Evolutionary conservation across 176 grass and related monocot genomes (phyloP).

Genomic region (Dactylis glomerata): DNA sequence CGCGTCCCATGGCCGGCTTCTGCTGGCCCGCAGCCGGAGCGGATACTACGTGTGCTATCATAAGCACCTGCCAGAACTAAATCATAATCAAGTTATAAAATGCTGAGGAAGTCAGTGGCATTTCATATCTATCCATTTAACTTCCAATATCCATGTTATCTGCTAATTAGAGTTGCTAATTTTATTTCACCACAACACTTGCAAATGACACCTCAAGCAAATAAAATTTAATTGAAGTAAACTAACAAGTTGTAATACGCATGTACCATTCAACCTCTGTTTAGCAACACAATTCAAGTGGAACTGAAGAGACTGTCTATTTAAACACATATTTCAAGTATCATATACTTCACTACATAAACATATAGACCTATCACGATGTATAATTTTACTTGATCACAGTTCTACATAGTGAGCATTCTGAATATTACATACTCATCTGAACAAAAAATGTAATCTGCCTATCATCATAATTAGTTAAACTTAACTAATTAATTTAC

Average conservation of each 20-base stretch:
- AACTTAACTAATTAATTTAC: too few species aligned
- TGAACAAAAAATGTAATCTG: background rate
- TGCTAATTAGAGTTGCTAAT: too few species aligned
- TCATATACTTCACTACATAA: background rate
- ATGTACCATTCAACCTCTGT: background rate
- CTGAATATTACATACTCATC: background rate
- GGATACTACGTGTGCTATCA: constrained; percentile 24
- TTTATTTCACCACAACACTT: too few species aligned
- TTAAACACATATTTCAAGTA: background rate
- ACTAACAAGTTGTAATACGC: background rate
- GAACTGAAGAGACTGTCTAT: background rate
- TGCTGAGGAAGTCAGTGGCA: background rate
- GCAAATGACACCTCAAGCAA: too few species aligned
- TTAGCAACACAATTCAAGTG: background rate
- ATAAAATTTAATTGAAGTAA: background rate
- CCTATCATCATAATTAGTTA: background rate
- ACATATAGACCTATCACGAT: background rate
- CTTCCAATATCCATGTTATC: too few species aligned
- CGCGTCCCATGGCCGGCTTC: constrained; percentile 8
- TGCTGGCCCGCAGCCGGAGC: background rate
- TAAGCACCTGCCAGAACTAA: background rate
- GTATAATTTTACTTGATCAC: background rate
- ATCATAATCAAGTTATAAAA: background rate
- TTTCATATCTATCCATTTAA: background rate
- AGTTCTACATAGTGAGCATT: background rate